Conservation (phyloP, 371 early-diverging fungal genomes). For the Rhizopus sp. region DNA sequence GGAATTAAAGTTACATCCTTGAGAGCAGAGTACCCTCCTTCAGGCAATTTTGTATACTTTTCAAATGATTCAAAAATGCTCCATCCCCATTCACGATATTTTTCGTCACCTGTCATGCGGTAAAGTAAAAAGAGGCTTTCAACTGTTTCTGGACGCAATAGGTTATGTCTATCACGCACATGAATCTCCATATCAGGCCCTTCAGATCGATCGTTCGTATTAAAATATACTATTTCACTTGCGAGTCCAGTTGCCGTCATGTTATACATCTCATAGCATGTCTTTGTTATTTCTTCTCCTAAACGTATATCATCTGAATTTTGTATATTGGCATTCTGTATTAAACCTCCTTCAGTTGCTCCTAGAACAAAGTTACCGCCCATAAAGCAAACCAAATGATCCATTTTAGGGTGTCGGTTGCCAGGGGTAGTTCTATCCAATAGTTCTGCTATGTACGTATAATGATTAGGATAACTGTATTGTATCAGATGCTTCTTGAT, state of each 20-base stretch:
- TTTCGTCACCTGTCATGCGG: conserved; percentile 80
- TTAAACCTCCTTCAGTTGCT: conserved; percentile 63
- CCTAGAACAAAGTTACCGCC: conserved; percentile 84
- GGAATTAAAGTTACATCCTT: conserved; percentile 68
- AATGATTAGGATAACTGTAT: conserved; percentile 56
- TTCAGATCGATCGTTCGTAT: conserved; percentile 27
- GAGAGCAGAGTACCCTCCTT: conserved; percentile 79
- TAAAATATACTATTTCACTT: conserved; percentile 79
- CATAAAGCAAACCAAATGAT: conserved; percentile 92
- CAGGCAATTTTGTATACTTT: conserved; percentile 67
- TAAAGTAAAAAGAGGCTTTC: conserved; percentile 87
- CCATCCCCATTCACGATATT: conserved; percentile 89
- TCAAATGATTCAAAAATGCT: conserved; percentile 84
- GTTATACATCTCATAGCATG: conserved; percentile 84
- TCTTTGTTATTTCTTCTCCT: conserved; percentile 74
- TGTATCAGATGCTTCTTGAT: conserved; percentile 73
- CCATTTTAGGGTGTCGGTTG: conserved; percentile 73
- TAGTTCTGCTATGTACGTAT: conserved; percentile 77
- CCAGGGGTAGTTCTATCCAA: conserved; percentile 32
- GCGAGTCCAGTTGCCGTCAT: conserved; percentile 79
- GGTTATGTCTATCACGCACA: conserved; percentile 64
- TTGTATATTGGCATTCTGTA: conserved; percentile 25
- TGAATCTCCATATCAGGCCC: conserved; percentile 67
- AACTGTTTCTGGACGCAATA: conserved; percentile 87
- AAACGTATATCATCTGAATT: conserved; percentile 65